Conservation (phyloP, 1,284 basidiomycete genomes). For the Cryptococcus hybrid region DNA sequence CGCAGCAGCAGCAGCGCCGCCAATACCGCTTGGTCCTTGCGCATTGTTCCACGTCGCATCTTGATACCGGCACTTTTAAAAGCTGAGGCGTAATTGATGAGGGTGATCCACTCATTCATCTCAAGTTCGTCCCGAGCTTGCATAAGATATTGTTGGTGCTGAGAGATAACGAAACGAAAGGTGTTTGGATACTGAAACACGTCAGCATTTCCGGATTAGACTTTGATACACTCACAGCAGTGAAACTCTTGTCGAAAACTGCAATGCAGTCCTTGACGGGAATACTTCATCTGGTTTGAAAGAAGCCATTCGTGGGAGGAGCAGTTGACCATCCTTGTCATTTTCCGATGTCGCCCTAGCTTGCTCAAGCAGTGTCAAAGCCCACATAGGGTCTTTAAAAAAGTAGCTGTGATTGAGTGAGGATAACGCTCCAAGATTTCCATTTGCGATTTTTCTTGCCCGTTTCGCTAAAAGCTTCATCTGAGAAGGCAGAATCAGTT, state of each 20-base stretch:
- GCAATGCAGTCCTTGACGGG: slow-evolving; percentile 74
- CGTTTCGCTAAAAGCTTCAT: slow-evolving; percentile 70
- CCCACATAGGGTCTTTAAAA: slow-evolving; percentile 82
- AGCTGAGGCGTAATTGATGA: slow-evolving; percentile 90
- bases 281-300: slow-evolving; percentile 86
- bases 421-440: slow-evolving; percentile 78
- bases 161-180: slow-evolving; percentile 73
- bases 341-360: slow-evolving; percentile 38
- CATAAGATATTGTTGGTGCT: slow-evolving; percentile 67
- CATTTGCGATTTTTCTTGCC: slow-evolving; percentile 83
- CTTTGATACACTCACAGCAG: slow-evolving; percentile 58
- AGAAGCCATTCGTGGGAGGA: slow-evolving; percentile 58
- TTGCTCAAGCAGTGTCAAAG: slow-evolving; percentile 59
- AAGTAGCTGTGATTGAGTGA: slow-evolving; percentile 87
- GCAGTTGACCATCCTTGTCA: slow-evolving; percentile 25
- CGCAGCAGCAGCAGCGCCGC: slow-evolving; percentile 76
- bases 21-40: slow-evolving; percentile 66
- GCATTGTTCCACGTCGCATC: slow-evolving; percentile 72
- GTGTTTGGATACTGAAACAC: slow-evolving; percentile 63
- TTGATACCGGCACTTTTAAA: slow-evolving; percentile 85
- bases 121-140: slow-evolving; percentile 71
- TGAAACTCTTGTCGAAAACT: slow-evolving; percentile 72
- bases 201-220: neutral
- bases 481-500: slow-evolving; percentile 5
- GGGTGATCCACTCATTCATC: slow-evolving; percentile 87